Base-by-base conservation (phyloP, 768 basidiomycete species). In the Rhodotorula kratochvilovae region DNA sequence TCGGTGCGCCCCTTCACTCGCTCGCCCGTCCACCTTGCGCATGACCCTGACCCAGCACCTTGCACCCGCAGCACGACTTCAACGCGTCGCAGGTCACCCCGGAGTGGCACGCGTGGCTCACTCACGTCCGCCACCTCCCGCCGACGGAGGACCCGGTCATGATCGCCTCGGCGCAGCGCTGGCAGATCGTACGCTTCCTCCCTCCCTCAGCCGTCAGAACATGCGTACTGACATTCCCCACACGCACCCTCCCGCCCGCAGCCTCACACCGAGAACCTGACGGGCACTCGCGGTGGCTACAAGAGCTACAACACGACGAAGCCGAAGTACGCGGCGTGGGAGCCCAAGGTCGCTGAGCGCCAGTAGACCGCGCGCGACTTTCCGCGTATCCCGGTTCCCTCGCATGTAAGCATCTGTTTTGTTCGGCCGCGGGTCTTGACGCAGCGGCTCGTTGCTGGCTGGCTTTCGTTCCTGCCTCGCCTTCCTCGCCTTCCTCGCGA, bases 21-120 rank as follows among this genome's bases (percentile, higher is more conserved):
- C 36, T 33, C 55, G 35, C 67, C 6, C 46, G 42, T 45, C 33
- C 35, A 5, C 8, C 53, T 17, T 16, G 45, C 29, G 33, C 39
- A 23, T 0, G n/a, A 2, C 23, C 13, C 29, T 17, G 51, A 43
- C 21, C 31, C 23, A 10, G 31, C 21, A 5, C 45, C n/a, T 2
- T 15, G 25, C 36, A 5, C 21, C 35, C 16, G 10, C 45, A 69
- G 72, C 66, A 93, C 78, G 86, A 92, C 72, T 88, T 85, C 81
- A 89, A 97, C 77, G 91, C 90, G n/a, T 85, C 91, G 0, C 95
- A 99, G 83, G 88, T 96, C 46, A 90, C 92, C 25, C 86, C 94
- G 1, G 93, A 95, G 81, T 97, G 95, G 95, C 95, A 96, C 82
- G 87, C 93, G 10, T 98, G 94, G 94, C 82, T 97, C 48, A 84